phyloP scores from a whole-genome alignment of 495 filamentous ascomycete species.

The Aspergillus asperescens region DNA sequence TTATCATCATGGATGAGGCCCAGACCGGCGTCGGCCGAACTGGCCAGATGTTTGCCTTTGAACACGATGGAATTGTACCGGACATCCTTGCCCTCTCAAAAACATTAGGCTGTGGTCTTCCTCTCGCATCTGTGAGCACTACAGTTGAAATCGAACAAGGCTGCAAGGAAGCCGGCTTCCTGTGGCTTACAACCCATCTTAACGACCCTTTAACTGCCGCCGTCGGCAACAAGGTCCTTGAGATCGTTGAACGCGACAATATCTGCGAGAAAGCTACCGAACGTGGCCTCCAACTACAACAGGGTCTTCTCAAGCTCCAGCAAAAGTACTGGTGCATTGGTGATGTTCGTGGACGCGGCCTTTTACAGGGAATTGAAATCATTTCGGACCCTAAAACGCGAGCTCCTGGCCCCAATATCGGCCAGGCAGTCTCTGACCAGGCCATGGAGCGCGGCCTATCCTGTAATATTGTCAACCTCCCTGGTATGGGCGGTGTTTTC shows the following conservation, averaged over 20 bases:
- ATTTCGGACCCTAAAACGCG: slow-evolving; percentile 41
- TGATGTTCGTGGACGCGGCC: slow-evolving; percentile 50
- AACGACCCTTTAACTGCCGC: slow-evolving; percentile 53
- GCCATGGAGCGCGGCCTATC: slow-evolving; percentile 48
- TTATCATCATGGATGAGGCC: slow-evolving; percentile 52
- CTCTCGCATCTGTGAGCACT: slow-evolving; percentile 47
- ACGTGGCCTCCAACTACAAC: slow-evolving; percentile 38
- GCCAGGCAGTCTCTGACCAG: slow-evolving; percentile 37
- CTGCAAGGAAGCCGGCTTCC: slow-evolving; percentile 25
- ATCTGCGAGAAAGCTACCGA: slow-evolving; percentile 35
- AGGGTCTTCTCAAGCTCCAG: slow-evolving; percentile 38
- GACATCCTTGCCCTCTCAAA: slow-evolving; percentile 52
- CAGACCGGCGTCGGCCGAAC: slow-evolving; percentile 50
- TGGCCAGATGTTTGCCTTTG: slow-evolving; percentile 48
- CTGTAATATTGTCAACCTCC: slow-evolving; percentile 46
- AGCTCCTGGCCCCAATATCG: slow-evolving; percentile 40
- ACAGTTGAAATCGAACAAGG: slow-evolving; percentile 42
- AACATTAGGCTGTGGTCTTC: slow-evolving; percentile 50
- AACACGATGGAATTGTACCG: slow-evolving; percentile 43
- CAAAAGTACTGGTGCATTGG: slow-evolving; percentile 50
- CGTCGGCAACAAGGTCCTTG: slow-evolving; percentile 52
- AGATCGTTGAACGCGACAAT: slow-evolving; percentile 49
- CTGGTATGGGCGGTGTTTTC: slow-evolving; percentile 50
- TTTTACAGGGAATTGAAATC: slow-evolving; percentile 52
- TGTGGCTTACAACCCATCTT: slow-evolving; percentile 38